Percentiles rank a stretch among this genome's conserved stretches.
Evolutionary conservation across 2,329 filamentous ascomycete species (phyloP).

Genomic region (Phyllosticta citribraziliensis): DNA sequence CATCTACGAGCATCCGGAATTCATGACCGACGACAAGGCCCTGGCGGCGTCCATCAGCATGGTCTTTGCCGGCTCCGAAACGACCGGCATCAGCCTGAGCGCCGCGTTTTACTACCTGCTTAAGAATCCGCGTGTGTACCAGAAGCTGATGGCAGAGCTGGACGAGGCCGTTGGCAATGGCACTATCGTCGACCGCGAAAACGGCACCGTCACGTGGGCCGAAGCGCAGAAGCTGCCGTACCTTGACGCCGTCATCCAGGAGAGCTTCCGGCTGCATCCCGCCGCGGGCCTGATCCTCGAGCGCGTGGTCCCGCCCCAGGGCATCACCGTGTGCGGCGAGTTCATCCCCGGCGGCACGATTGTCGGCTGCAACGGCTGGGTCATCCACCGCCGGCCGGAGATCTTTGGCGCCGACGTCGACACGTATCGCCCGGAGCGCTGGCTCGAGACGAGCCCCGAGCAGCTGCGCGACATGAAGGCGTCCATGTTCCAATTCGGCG

Average conservation of each 20-base stretch:
- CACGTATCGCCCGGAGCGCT: conserved; percentile 58
- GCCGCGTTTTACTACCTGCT: conserved; percentile 67
- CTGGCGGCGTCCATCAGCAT: conserved; percentile 63
- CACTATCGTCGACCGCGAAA: conserved; percentile 30
- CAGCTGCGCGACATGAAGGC: conserved; percentile 57
- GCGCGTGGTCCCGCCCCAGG: conserved; percentile 57
- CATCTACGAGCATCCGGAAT: conserved; percentile 55
- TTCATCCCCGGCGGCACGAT: conserved; percentile 60
- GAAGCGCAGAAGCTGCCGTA: conserved; percentile 64
- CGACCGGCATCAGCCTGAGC: conserved; percentile 64
- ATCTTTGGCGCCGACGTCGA: conserved; percentile 62
- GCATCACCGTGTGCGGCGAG: conserved; percentile 52
- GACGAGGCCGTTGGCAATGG: conserved; percentile 48
- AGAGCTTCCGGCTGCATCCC: conserved; percentile 67
- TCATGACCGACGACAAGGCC: conserved; percentile 61
- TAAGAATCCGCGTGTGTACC: conserved; percentile 48
- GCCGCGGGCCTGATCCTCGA: conserved; percentile 64
- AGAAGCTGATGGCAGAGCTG: conserved; percentile 50
- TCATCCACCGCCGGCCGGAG: conserved; percentile 57
- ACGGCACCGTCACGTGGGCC: conserved; percentile 57
- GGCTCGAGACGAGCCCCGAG: conserved; percentile 45
- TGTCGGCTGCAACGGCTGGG: conserved; percentile 66
- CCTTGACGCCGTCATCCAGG: conserved; percentile 68
- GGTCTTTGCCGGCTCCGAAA: conserved; percentile 67
- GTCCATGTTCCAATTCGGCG: conserved; percentile 64